phyloP scores from a whole-genome alignment of 208 protist species.

The Acanthamoeba sp. region DNA sequence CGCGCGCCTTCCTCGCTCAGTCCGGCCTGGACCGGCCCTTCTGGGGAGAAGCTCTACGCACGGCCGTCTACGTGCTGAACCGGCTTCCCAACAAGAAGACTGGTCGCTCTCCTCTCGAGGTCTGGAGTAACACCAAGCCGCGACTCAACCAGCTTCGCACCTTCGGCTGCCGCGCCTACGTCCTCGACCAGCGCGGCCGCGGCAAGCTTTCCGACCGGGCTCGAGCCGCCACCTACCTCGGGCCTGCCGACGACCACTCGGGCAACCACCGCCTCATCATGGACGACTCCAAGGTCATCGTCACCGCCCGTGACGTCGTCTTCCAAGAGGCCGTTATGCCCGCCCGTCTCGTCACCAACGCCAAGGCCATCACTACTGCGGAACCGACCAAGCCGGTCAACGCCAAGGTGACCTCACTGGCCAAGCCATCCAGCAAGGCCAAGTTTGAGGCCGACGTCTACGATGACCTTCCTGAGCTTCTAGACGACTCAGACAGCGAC shows the following conservation, averaged over 20 bases:
- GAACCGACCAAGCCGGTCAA: too few species aligned
- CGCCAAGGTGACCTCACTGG: not conserved
- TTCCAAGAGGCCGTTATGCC: conserved; percentile 19
- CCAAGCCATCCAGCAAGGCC: not conserved
- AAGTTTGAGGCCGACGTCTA: not conserved
- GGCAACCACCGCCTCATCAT: conserved; percentile 27
- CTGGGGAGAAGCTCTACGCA: not conserved
- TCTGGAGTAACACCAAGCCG: not conserved
- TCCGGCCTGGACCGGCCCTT: not conserved
- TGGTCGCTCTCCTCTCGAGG: not conserved
- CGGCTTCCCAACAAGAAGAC: not conserved
- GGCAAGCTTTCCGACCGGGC: conserved; percentile 32
- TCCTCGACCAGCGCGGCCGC: conserved; percentile 7
- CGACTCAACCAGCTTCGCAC: conserved; percentile 4
- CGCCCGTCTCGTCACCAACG: not conserved
- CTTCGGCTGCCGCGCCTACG: conserved; percentile 36
- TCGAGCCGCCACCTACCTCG: conserved; percentile 46
- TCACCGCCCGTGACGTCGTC: not conserved
- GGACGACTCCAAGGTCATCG: not conserved
- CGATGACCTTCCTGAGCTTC: too few species aligned
- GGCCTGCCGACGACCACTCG: conserved; percentile 8
- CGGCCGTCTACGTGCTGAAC: not conserved
- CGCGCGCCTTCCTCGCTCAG: not conserved
- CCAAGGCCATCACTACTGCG: too few species aligned
- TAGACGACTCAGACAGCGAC: too few species aligned